Evolutionary conservation across 2,329 filamentous ascomycete genomes (phyloP), one percentile per base, ranked within the genome.

Genomic region (Sporothrix inflata): DNA sequence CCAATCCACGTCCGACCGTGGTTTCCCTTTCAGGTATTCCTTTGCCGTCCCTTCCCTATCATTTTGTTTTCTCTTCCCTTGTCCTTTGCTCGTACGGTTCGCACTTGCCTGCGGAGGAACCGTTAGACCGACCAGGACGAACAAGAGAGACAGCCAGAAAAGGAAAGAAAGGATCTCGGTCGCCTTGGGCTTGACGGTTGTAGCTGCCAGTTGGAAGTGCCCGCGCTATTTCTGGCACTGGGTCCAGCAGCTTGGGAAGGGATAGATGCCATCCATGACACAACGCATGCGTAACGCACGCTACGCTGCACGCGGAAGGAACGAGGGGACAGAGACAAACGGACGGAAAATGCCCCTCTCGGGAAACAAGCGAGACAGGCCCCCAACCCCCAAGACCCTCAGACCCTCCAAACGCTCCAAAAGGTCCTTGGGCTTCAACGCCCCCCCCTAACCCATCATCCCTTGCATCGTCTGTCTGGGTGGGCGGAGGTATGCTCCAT

Each of bases 191-290:
- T 34, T 34, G 30, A 34, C 6, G 6, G 30, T 34, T 34, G 30
- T 34, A 19, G 34, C 57, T 40, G 9, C 19, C 57, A 61, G 34
- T n/a, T 40, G 34, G 34, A 21, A 8, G 45, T 9, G n/a, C 45
- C 34, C 47, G 14, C 30, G 30, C 65, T 68, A 53, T 53, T 68
- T 53, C 65, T 49, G 65, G 65, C 65, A 21, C 7, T 47, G 19
- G 61, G 21, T 6, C 65, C 65, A 67, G 65, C 45, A 34, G 65
- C 42, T 38, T 67, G 45, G 65, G 65, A 67, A 67, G 65, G 45
- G 65, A 67, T 34, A 38, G 45, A 24, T 49, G 40, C 42, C 61
- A 47, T 12, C 61, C 38, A 42, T 61, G 19, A 24, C 57, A 61
- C 57, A 63, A 21, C 34, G 30, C 61, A 47, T 65, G 40, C n/a